Base-by-base conservation (phyloP, 2,329 filamentous ascomycete species). In the Chrysoporthe cubensis region DNA sequence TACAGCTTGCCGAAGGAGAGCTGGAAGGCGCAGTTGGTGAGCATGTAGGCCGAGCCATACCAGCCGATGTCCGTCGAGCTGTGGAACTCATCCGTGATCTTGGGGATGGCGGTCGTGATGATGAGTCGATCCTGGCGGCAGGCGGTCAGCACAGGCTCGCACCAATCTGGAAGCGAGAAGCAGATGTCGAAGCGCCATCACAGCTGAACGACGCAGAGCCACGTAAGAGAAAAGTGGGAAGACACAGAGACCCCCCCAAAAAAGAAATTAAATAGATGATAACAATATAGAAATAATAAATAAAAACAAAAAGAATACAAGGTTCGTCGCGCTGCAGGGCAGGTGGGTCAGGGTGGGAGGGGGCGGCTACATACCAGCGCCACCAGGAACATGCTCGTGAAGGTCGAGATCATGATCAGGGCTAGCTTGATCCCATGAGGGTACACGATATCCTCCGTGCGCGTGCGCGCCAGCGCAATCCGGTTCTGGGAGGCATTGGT, bases 1-100 rank as follows among this genome's bases (percentile, higher is more conserved):
- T 80, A 82, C 46, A 80, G 66, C 69, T 80, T 80, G 66, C 79
- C 79, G 58, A 78, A 81, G 52, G 78, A 69, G 32, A 81, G 76
- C 72, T 81, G 80, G 66, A 80, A 80, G 62, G 77, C 73, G 58
- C 75, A 77, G 52, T 75, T 75, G 0, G 77, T 79, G 18, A 80
- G 69, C 65, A 80, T 68, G 66, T 79, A 81, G 32, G 77, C 78
- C n/a, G 75, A 76, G 32, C 77, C 78, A 67, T 80, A 80, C 78
- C 78, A 80, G 40, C 78, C 77, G n/a, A 80, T 75, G 67, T 80
- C 78, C 5, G 73, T 73, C 3, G 79, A 72, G 8, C 77, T 78
- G 65, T 78, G 69, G 72, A 80, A 80, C 48, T 79, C 76, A 66
- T 80, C 75, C 2, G 78, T 80, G 72, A 80, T 80, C 59, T 73